These are phyloP conservation scores for Acarospora socialis DNA, from an alignment of 2,329 filamentous ascomycete genomes.

Conservation along the genomic window DNA sequence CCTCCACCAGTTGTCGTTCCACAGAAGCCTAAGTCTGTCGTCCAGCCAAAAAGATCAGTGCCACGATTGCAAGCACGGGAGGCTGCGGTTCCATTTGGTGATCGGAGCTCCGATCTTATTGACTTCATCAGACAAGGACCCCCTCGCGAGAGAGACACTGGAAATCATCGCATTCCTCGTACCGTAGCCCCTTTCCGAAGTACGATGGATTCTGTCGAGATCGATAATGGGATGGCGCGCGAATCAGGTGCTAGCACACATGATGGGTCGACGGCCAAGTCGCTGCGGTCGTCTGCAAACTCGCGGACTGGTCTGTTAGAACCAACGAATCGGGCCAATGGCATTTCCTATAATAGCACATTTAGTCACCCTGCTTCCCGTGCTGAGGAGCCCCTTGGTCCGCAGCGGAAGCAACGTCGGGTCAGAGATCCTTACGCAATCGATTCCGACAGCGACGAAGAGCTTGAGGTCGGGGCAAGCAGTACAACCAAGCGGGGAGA, in stretches of 20 bases:
- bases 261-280: conserved; percentile 38
- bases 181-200: conserved; percentile 72
- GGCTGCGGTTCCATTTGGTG: conserved; percentile 45
- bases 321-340: conserved; percentile 12
- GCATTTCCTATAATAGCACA: too few relatives aligned
- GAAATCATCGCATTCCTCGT: conserved; percentile 60
- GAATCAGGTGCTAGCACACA: conserved; percentile 28
- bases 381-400: conserved; percentile 33
- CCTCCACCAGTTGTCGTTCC: too few relatives aligned
- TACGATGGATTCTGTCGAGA: conserved; percentile 75
- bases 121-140: conserved; percentile 90
- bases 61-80: conserved; percentile 57
- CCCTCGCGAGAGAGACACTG: conserved; percentile 38
- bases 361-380: too few relatives aligned
- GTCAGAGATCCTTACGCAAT: conserved; percentile 89
- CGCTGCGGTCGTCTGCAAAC: conserved; percentile 51
- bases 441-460: conserved; percentile 56
- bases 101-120: conserved; percentile 73
- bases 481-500: conserved; percentile 23
- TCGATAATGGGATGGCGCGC: conserved; percentile 21
- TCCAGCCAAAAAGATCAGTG: conserved; percentile 9
- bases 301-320: conserved; percentile 58
- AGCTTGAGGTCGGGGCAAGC: conserved; percentile 35
- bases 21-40: not conserved
- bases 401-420: conserved; percentile 60